A percentile compares a stretch with the other conserved stretches of the same genome.
Evolutionary conservation across 2,329 filamentous ascomycete species (phyloP).

Genomic region (Biscogniauxia sp.): DNA sequence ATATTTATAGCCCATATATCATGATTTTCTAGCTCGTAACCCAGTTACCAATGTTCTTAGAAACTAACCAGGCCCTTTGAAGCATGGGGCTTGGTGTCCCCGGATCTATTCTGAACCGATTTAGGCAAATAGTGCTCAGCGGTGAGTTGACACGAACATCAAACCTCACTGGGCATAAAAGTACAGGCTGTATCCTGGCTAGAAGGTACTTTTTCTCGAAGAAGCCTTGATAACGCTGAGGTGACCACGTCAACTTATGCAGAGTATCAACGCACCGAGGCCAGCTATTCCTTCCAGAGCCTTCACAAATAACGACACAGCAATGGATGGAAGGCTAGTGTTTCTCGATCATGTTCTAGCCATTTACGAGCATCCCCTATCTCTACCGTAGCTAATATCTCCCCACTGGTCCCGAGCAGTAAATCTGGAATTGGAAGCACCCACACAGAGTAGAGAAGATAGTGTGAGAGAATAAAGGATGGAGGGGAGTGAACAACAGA

Average conservation of each 20-base stretch:
- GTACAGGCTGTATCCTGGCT: constrained; percentile 2
- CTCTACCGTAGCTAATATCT: no score
- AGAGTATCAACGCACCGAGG: constrained; percentile 35
- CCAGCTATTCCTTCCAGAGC: constrained; percentile 29
- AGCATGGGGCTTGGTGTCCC: constrained; percentile 33
- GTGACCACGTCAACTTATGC: constrained; percentile 38
- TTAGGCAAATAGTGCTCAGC: not conserved
- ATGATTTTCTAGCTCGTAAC: constrained; percentile 36
- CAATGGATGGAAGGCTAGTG: constrained; percentile 48
- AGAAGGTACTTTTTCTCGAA: constrained; percentile 38
- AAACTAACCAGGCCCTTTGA: constrained; percentile 37
- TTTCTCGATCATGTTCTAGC: not conserved
- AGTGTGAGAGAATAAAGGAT: no score
- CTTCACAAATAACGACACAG: constrained; percentile 47
- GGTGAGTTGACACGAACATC: no score
- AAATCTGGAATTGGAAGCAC: no score
- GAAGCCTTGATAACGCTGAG: constrained; percentile 46
- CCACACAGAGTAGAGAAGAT: no score
- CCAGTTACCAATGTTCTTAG: constrained; percentile 44
- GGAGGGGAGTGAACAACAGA: no score
- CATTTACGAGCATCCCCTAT: no score
- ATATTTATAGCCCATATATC: constrained; percentile 43
- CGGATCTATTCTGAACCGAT: constrained; percentile 16
- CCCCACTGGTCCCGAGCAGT: no score
- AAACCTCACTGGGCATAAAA: not conserved